phyloP scores from a whole-genome alignment of 257 asterid genomes.

The Striga asiatica region DNA sequence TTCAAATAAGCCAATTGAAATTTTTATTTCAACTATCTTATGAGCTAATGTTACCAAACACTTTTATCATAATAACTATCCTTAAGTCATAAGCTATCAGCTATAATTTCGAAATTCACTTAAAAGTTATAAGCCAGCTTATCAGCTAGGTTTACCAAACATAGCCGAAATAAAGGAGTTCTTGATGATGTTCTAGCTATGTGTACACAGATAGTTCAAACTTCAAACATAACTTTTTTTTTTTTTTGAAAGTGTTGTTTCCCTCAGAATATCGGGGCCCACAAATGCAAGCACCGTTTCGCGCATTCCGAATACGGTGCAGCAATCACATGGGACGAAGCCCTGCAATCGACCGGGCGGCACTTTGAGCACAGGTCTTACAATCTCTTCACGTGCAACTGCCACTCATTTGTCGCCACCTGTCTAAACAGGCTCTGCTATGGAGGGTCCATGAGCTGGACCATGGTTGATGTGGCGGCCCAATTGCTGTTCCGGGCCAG shows the following conservation, averaged over 20 bases:
- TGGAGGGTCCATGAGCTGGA: slow-evolving; percentile 68
- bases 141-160: no score
- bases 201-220: no score
- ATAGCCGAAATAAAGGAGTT: neutral
- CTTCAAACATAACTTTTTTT: neutral
- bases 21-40: no score
- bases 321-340: slow-evolving; percentile 82
- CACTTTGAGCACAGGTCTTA: slow-evolving; percentile 60
- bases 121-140: no score
- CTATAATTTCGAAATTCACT: no score
- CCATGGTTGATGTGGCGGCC: slow-evolving; percentile 64
- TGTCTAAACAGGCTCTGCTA: slow-evolving; percentile 67
- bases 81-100: no score
- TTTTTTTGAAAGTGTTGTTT: slow-evolving; percentile 50
- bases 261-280: slow-evolving; percentile 54
- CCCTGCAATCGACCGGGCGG: slow-evolving; percentile 41
- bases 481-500: slow-evolving; percentile 58
- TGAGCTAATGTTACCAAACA: no score
- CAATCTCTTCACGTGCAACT: slow-evolving; percentile 88
- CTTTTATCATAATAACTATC: neutral
- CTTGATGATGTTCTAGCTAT: neutral
- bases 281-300: slow-evolving; percentile 60
- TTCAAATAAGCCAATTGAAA: no score
- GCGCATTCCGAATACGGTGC: slow-evolving; percentile 61
- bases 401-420: slow-evolving; percentile 68